phyloP scores from a whole-genome alignment of 352 stramenopile species.

The Phytophthora sp. region DNA sequence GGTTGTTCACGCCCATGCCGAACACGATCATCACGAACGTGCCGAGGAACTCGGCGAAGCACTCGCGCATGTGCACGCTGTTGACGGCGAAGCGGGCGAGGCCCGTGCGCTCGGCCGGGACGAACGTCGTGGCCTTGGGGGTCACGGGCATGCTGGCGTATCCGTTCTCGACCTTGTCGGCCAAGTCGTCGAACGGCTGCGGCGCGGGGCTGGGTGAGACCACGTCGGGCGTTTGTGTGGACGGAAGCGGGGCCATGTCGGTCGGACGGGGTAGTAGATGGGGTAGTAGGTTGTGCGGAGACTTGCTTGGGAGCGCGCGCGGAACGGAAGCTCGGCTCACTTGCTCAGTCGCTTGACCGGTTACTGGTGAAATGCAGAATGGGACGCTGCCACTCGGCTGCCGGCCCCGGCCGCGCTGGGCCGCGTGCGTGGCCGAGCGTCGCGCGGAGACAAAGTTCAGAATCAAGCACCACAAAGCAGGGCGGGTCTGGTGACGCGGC shows the following conservation, averaged over 20 bases:
- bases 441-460: too few species aligned
- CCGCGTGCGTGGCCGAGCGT: too few species aligned
- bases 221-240: slow-evolving; percentile 1
- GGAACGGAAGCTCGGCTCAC: background rate
- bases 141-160: slow-evolving; percentile 41
- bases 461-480: too few species aligned
- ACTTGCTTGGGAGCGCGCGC: background rate
- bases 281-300: background rate
- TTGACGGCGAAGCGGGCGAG: slow-evolving; percentile 30
- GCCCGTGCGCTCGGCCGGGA: slow-evolving; percentile 40
- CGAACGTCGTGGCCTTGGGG: slow-evolving; percentile 43
- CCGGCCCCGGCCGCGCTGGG: too few species aligned
- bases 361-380: too few species aligned
- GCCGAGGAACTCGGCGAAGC: slow-evolving; percentile 46
- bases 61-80: slow-evolving; percentile 38
- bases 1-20: slow-evolving; percentile 54
- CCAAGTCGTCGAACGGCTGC: background rate
- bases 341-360: too few species aligned
- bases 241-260: background rate
- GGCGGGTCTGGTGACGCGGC: too few species aligned
- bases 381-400: too few species aligned
- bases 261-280: background rate
- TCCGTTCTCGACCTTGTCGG: slow-evolving; percentile 22
- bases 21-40: slow-evolving; percentile 60
- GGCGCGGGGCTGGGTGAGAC: background rate